Evolutionary conservation across 257 asterid species (phyloP).

Genomic region (Jacaranda mimosifolia): DNA sequence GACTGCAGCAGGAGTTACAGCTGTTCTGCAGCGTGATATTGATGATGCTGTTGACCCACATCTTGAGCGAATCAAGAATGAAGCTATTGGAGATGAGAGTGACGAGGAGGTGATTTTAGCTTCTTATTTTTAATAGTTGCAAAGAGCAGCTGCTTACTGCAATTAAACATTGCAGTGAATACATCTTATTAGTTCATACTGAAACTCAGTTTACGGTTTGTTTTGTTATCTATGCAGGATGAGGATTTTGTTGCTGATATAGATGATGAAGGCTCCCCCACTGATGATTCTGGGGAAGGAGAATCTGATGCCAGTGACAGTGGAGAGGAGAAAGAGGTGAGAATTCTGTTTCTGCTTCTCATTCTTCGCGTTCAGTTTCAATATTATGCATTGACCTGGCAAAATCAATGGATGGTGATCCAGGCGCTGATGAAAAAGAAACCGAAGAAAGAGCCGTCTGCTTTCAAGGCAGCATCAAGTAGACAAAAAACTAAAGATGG

Average conservation of each 20-base stretch:
- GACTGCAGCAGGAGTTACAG: slow-evolving; percentile 65
- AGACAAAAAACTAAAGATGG: slow-evolving; percentile 71
- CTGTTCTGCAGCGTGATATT: slow-evolving; percentile 63
- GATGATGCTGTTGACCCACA: slow-evolving; percentile 92
- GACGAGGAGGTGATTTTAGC: slow-evolving; percentile 73
- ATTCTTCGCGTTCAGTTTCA: slow-evolving; percentile 4
- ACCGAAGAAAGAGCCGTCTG: slow-evolving; percentile 65
- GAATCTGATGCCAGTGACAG: slow-evolving; percentile 78
- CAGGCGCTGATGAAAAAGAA: slow-evolving; percentile 70
- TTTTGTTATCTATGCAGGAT: slow-evolving; percentile 53
- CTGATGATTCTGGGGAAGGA: slow-evolving; percentile 92
- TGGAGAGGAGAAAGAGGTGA: slow-evolving; percentile 74
- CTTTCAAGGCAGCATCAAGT: slow-evolving; percentile 65
- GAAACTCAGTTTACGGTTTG: background rate
- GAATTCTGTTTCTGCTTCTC: slow-evolving; percentile 3
- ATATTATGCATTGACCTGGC: slow-evolving; percentile 17
- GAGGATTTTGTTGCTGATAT: slow-evolving; percentile 79
- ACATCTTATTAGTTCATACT: background rate
- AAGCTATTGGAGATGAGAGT: slow-evolving; percentile 75
- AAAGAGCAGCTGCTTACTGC: slow-evolving; percentile 15
- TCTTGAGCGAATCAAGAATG: slow-evolving; percentile 84
- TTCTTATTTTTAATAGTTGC: background rate
- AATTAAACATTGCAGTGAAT: background rate
- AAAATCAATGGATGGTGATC: slow-evolving; percentile 36
- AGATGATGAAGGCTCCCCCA: slow-evolving; percentile 94